Evolutionary conservation across 306 rosid genomes (phyloP).

Genomic region (Castanea mollissima): DNA sequence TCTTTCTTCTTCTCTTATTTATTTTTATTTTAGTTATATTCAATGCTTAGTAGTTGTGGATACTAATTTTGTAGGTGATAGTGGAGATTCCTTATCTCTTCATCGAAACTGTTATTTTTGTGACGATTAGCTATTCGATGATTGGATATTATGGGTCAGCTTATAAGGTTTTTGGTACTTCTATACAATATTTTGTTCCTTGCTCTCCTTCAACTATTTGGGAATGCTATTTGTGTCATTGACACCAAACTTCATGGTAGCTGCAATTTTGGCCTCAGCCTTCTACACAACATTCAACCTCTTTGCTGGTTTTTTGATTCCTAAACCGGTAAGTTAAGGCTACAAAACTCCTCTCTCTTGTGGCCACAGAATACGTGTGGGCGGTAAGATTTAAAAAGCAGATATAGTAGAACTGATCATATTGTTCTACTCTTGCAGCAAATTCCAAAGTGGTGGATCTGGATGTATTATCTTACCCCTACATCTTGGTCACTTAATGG

Average conservation of each 20-base stretch:
- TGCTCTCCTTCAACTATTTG: background rate
- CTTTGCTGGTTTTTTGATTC: background rate
- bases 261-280: background rate
- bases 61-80: background rate
- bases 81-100: background rate
- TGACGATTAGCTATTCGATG: background rate
- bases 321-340: background rate
- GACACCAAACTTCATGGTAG: background rate
- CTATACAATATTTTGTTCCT: background rate
- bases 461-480: background rate
- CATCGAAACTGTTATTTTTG: background rate
- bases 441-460: slow-evolving; percentile 5
- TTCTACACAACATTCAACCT: background rate
- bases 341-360: background rate
- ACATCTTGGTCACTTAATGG: background rate
- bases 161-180: slow-evolving; percentile 5
- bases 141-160: slow-evolving; percentile 1
- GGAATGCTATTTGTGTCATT: background rate
- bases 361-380: background rate
- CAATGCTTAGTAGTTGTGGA: background rate
- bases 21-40: background rate
- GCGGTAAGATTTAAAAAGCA: background rate
- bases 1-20: too few relatives aligned
- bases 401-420: background rate
- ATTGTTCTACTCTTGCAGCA: background rate